Conservation (phyloP, 2,329 filamentous ascomycete genomes). For the Dothistroma pini region DNA sequence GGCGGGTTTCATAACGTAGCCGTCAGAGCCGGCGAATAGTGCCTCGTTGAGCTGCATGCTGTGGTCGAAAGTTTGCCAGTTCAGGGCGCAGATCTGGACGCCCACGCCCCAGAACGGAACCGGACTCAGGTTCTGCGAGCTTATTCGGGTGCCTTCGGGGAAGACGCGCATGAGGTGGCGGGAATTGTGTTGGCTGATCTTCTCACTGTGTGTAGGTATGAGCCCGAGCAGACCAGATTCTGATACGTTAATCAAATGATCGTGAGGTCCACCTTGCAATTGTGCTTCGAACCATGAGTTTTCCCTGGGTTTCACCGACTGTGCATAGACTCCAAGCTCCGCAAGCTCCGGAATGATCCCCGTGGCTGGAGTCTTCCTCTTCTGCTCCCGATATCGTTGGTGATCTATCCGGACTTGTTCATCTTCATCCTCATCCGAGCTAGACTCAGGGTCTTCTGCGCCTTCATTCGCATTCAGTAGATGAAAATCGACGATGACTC, state of each 20-base stretch:
- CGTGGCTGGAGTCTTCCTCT: slow-evolving; percentile 44
- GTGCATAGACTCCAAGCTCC: slow-evolving; percentile 64
- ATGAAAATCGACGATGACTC: slow-evolving; percentile 66
- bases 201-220: slow-evolving; percentile 46
- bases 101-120: slow-evolving; percentile 64
- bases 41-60: slow-evolving; percentile 67
- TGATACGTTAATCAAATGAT: slow-evolving; percentile 67
- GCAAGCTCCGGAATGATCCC: slow-evolving; percentile 63
- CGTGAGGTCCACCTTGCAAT: slow-evolving; percentile 52
- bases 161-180: slow-evolving; percentile 67
- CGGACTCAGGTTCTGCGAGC: slow-evolving; percentile 61
- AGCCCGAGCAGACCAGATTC: slow-evolving; percentile 56
- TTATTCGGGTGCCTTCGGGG: slow-evolving; percentile 66
- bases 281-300: slow-evolving; percentile 60
- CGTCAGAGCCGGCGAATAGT: slow-evolving; percentile 61
- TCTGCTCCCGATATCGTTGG: slow-evolving; percentile 53
- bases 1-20: slow-evolving; percentile 63
- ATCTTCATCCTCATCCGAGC: slow-evolving; percentile 36
- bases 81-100: slow-evolving; percentile 66
- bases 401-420: slow-evolving; percentile 44
- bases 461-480: slow-evolving; percentile 51
- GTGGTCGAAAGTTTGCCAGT: slow-evolving; percentile 65
- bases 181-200: slow-evolving; percentile 59
- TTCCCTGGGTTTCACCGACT: slow-evolving; percentile 64
- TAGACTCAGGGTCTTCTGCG: slow-evolving; percentile 26